phyloP scores from a whole-genome alignment of 2,329 filamentous ascomycete species.

The Hypoxylon sp. region DNA sequence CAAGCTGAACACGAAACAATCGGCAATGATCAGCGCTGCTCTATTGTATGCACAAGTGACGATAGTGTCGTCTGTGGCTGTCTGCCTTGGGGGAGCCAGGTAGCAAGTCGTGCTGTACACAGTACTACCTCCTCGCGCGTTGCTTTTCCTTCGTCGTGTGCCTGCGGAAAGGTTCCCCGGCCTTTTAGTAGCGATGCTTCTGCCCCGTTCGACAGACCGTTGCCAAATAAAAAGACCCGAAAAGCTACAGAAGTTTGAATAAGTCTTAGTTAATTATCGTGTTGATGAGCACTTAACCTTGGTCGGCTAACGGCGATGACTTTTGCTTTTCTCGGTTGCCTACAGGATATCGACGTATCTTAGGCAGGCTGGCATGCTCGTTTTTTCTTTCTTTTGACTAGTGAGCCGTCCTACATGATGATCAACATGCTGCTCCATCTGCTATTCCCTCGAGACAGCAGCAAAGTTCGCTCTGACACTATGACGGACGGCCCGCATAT shows the following conservation, averaged over 20 bases:
- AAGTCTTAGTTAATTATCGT: not conserved
- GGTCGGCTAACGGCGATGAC: no score
- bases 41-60: not conserved
- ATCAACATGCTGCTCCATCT: no score
- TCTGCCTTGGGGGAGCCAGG: not conserved
- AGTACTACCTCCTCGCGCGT: conserved; percentile 5
- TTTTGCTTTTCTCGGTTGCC: no score
- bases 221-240: not conserved
- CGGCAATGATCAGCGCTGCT: conserved; percentile 17
- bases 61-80: not conserved
- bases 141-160: not conserved
- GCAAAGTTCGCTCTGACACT: not conserved
- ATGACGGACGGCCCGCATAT: no score
- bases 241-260: not conserved
- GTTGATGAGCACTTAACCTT: not conserved
- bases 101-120: no score
- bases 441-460: no score
- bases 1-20: conserved; percentile 21
- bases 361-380: no score
- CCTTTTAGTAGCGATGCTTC: not conserved
- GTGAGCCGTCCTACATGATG: no score
- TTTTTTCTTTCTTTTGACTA: no score
- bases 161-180: not conserved
- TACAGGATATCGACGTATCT: no score
- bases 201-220: not conserved